A percentile compares a stretch with the other conserved stretches of the same genome.
Conservation (phyloP, 306 rosid genomes). For the Dryas octopetala region DNA sequence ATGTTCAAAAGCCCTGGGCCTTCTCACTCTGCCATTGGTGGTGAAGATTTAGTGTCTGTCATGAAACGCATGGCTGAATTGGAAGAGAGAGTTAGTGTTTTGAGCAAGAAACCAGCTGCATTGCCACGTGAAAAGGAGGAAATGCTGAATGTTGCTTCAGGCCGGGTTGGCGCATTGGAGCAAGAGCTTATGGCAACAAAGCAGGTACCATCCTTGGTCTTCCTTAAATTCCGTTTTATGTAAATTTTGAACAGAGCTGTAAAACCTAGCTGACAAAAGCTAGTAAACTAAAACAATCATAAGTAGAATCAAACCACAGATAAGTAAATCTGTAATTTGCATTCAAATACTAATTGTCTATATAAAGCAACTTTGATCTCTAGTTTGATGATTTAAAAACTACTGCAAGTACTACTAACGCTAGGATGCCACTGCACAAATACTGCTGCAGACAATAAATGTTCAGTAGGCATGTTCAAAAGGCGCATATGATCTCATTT, state of each 20-base stretch:
- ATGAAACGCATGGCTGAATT: constrained; percentile 85
- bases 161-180: constrained; percentile 61
- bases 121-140: constrained; percentile 77
- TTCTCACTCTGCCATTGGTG: constrained; percentile 37
- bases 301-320: not conserved
- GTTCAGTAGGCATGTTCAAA: not conserved
- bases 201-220: constrained; percentile 47
- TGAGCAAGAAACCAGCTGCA: constrained; percentile 45
- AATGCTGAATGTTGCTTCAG: constrained; percentile 52
- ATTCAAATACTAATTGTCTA: not conserved
- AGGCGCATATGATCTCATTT: not conserved
- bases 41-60: constrained; percentile 50
- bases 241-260: not conserved
- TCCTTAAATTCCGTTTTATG: not conserved
- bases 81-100: constrained; percentile 52
- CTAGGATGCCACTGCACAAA: not conserved
- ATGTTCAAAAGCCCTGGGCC: constrained; percentile 24
- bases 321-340: not conserved
- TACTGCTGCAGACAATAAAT: not conserved
- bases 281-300: not conserved
- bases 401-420: no score
- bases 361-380: no score
- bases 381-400: no score
- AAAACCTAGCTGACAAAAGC: not conserved
- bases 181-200: constrained; percentile 59